phyloP scores from a whole-genome alignment of 78 protist genomes.

The Dictyostelium intermedium region DNA sequence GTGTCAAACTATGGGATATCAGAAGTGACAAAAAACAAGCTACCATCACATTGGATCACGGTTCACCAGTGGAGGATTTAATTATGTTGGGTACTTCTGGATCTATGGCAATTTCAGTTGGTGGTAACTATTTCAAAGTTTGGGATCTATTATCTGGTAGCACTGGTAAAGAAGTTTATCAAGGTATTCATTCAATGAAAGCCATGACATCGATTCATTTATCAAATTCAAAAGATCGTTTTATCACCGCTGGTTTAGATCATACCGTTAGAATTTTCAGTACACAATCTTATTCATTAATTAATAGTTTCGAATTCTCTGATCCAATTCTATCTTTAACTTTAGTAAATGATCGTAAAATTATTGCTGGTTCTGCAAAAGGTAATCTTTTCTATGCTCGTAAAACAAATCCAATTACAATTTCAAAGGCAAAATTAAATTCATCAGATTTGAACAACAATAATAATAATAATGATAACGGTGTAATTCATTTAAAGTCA shows the following conservation, averaged over 20 bases:
- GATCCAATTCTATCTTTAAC: conserved; percentile 36
- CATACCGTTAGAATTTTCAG: conserved; percentile 28
- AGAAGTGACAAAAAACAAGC: not conserved
- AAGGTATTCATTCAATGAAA: not conserved
- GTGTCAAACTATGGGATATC: conserved; percentile 59
- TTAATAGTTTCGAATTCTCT: conserved; percentile 13
- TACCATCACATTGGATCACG: conserved; percentile 27
- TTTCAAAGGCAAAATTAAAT: not conserved
- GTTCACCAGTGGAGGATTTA: conserved; percentile 68
- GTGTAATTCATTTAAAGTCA: not conserved
- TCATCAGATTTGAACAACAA: not conserved
- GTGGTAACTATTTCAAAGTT: conserved; percentile 22
- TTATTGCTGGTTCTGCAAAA: conserved; percentile 34
- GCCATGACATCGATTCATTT: conserved; percentile 48
- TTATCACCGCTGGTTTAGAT: conserved; percentile 42
- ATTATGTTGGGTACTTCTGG: not conserved
- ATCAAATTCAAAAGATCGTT: conserved; percentile 9
- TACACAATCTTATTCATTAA: conserved; percentile 3
- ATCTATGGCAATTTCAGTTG: conserved; percentile 19
- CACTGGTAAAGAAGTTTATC: not conserved
- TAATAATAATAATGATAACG: too few relatives aligned
- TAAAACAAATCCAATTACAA: not conserved
- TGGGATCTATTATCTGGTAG: conserved; percentile 28
- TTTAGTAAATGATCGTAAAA: not conserved
- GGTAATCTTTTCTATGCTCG: conserved; percentile 11